Evolutionary conservation across 306 rosid genomes (phyloP).

Genomic region (Vachellia collinsii): DNA sequence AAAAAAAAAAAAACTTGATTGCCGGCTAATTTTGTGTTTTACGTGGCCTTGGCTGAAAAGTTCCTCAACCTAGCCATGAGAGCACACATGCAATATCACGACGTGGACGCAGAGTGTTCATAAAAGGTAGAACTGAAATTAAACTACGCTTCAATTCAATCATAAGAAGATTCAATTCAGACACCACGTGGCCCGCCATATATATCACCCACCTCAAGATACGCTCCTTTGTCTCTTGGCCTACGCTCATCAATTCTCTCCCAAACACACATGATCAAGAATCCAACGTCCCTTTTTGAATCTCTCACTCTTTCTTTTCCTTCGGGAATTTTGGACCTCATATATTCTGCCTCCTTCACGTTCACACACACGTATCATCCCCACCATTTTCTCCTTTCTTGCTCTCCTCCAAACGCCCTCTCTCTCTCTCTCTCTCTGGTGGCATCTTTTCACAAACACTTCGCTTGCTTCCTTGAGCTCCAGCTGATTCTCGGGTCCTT

Average conservation of each 20-base stretch:
- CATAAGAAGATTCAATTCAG: not conserved
- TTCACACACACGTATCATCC: slow-evolving; percentile 44
- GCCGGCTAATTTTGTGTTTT: not conserved
- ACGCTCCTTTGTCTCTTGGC: slow-evolving; percentile 31
- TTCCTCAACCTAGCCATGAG: not conserved
- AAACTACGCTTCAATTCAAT: too few relatives aligned
- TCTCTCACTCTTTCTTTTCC: slow-evolving; percentile 29
- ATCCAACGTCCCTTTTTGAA: slow-evolving; percentile 36
- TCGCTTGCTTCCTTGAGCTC: slow-evolving; percentile 44
- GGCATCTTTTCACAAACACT: slow-evolving; percentile 38
- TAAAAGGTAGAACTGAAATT: not conserved
- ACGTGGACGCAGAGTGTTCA: not conserved
- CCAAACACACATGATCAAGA: not conserved
- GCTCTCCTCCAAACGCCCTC: slow-evolving; percentile 14
- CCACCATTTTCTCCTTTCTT: slow-evolving; percentile 39
- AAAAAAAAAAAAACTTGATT: too few relatives aligned
- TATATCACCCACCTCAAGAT: slow-evolving; percentile 33
- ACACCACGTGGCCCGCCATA: slow-evolving; percentile 46
- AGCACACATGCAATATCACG: not conserved
- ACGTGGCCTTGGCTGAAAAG: not conserved
- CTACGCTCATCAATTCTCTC: too few relatives aligned
- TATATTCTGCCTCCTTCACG: slow-evolving; percentile 51
- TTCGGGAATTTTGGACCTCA: slow-evolving; percentile 65
- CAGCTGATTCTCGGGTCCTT: slow-evolving; percentile 34
- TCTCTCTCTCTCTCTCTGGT: slow-evolving; percentile 23